These are phyloP conservation scores for Notholithocarpus densiflorus DNA, from an alignment of 306 rosid species.

Conservation along the genomic window DNA sequence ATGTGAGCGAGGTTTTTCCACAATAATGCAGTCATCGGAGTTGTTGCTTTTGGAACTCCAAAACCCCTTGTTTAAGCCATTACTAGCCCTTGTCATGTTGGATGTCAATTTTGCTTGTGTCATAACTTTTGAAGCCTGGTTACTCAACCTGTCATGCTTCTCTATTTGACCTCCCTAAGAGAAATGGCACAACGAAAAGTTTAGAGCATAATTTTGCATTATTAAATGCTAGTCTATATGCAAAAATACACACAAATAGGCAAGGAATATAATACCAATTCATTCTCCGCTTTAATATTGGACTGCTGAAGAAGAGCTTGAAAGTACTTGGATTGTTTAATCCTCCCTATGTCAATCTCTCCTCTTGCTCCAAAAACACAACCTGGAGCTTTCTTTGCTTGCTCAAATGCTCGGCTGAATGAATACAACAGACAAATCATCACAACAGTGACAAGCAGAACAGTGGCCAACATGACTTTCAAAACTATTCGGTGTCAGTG, in stretches of 20 bases:
- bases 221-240: not conserved
- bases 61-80: constrained; percentile 33
- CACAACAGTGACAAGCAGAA: not conserved
- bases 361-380: constrained; percentile 47
- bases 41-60: constrained; percentile 37
- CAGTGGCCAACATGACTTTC: too few relatives aligned
- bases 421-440: constrained; percentile 11
- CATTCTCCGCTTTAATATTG: constrained; percentile 31
- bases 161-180: constrained; percentile 45
- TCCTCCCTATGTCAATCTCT: constrained; percentile 67
- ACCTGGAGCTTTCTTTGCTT: constrained; percentile 64
- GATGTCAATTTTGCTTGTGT: constrained; percentile 55
- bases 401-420: constrained; percentile 79
- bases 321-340: constrained; percentile 72
- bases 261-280: constrained; percentile 35
- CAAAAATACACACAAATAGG: not conserved
- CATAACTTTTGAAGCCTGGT: constrained; percentile 37
- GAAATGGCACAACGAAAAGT: not conserved
- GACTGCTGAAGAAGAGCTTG: constrained; percentile 54
- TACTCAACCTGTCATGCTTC: constrained; percentile 38
- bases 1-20: constrained; percentile 47
- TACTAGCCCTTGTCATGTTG: constrained; percentile 32
- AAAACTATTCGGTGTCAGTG: not conserved
- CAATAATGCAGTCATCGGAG: constrained; percentile 45
- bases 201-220: not conserved